Conservation (phyloP, 2,329 filamentous ascomycete genomes). For the Aspergillus pseudoglaucus region DNA sequence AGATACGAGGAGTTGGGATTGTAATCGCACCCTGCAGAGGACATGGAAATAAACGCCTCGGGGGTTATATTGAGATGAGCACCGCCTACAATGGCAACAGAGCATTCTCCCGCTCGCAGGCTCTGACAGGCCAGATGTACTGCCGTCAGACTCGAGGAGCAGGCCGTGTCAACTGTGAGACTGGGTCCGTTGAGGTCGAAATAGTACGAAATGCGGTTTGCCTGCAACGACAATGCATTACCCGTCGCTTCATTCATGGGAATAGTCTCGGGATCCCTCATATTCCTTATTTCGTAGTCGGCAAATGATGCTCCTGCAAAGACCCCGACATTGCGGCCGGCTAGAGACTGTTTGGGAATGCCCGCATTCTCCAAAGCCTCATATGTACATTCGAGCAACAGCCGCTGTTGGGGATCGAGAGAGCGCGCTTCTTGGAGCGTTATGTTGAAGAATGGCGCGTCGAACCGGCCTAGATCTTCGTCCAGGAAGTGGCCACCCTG, state of each 20-base stretch:
- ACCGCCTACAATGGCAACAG: slow-evolving; percentile 19
- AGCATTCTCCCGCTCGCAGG: slow-evolving; percentile 17
- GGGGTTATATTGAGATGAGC: slow-evolving; percentile 21
- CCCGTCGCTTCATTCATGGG: slow-evolving; percentile 17
- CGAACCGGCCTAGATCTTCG: slow-evolving; percentile 19
- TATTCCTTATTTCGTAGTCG: slow-evolving; percentile 18
- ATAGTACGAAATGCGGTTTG: slow-evolving; percentile 24
- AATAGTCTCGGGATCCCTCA: slow-evolving; percentile 16
- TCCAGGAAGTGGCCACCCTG: slow-evolving; percentile 20
- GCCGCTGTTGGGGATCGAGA: slow-evolving; percentile 21
- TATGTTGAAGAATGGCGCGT: slow-evolving; percentile 22
- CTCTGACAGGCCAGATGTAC: slow-evolving; percentile 22
- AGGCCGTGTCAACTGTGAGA: slow-evolving; percentile 23
- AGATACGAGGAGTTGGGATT: not conserved
- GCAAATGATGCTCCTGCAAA: slow-evolving; percentile 17
- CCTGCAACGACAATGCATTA: slow-evolving; percentile 14
- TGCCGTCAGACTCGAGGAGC: slow-evolving; percentile 21
- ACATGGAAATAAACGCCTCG: slow-evolving; percentile 21
- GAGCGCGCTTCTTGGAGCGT: slow-evolving; percentile 17
- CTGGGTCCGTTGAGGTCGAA: slow-evolving; percentile 23
- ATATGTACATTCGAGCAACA: slow-evolving; percentile 19
- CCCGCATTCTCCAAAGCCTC: slow-evolving; percentile 24
- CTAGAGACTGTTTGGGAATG: slow-evolving; percentile 20
- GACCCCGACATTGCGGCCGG: slow-evolving; percentile 17
- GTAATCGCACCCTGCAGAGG: slow-evolving; percentile 15